Evolutionary conservation across 1,284 basidiomycete genomes (phyloP).

Genomic region (Marasmius sp.): DNA sequence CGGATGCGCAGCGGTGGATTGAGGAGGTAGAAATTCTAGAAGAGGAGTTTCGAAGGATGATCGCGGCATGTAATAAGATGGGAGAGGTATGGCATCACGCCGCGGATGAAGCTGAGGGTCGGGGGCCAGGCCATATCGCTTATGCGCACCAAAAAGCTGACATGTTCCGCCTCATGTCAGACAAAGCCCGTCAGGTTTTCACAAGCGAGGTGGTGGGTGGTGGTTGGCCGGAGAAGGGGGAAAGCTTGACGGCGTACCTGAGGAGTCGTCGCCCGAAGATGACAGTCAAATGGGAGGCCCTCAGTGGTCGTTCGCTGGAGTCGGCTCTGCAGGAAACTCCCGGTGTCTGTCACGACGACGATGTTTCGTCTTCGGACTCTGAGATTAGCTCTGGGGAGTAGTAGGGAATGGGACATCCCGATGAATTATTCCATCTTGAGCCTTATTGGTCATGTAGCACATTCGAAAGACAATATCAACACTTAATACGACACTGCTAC

Average conservation of each 20-base stretch:
- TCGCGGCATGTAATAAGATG: conserved; percentile 4
- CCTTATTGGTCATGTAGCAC: too few relatives aligned
- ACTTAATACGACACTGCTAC: too few relatives aligned
- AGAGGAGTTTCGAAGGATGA: conserved; percentile 8
- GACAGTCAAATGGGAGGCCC: not conserved
- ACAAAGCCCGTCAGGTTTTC: not conserved
- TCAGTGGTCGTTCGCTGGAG: too few relatives aligned
- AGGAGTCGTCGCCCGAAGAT: not conserved
- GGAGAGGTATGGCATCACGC: not conserved
- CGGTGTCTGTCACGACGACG: too few relatives aligned
- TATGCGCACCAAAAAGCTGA: not conserved
- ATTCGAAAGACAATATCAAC: too few relatives aligned
- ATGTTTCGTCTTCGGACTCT: too few relatives aligned
- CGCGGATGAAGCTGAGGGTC: not conserved
- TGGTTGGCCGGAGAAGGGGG: not conserved
- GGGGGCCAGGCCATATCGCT: not conserved
- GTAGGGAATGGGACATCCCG: too few relatives aligned
- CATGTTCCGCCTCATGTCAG: not conserved
- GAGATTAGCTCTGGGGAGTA: too few relatives aligned
- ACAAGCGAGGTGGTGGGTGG: not conserved
- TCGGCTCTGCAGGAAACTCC: too few relatives aligned
- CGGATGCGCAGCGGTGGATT: conserved; percentile 9
- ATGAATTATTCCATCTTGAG: too few relatives aligned
- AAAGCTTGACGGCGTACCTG: not conserved
- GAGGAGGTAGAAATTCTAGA: conserved; percentile 12